A percentile compares a stretch with the other conserved stretches of the same genome.
Evolutionary conservation across 129 eudicot genomes (phyloP).

Genomic region (Escallonia herrerae): DNA sequence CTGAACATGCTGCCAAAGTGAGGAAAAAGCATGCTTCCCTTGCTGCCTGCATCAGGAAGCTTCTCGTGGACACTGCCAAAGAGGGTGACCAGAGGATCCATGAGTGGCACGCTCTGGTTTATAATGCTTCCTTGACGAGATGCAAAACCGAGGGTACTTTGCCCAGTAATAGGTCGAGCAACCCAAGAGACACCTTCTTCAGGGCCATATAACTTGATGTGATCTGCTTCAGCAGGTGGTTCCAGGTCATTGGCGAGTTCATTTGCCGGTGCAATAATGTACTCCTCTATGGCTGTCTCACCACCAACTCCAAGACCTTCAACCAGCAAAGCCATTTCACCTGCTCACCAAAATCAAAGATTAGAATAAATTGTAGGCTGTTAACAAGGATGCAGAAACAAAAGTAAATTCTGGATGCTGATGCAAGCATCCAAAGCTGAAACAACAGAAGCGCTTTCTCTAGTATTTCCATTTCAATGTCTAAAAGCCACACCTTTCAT

Average conservation of each 20-base stretch:
- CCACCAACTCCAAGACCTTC: slow-evolving; percentile 88
- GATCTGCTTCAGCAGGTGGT: slow-evolving; percentile 41
- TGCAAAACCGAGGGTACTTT: slow-evolving; percentile 61
- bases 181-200: slow-evolving; percentile 62
- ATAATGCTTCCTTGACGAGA: slow-evolving; percentile 66
- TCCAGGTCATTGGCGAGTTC: slow-evolving; percentile 51
- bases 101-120: slow-evolving; percentile 31
- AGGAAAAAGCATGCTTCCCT: slow-evolving; percentile 71
- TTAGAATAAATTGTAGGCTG: neutral
- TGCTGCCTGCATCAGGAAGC: slow-evolving; percentile 80
- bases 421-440: neutral
- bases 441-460: too few species aligned
- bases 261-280: slow-evolving; percentile 57
- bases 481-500: too few species aligned
- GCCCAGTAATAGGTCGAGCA: slow-evolving; percentile 77
- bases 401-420: neutral
- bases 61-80: slow-evolving; percentile 87
- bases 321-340: slow-evolving; percentile 83
- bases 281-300: slow-evolving; percentile 69
- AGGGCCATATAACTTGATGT: slow-evolving; percentile 57
- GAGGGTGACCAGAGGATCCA: slow-evolving; percentile 90
- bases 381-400: neutral
- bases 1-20: slow-evolving; percentile 90
- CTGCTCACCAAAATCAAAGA: slow-evolving; percentile 26
- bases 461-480: too few species aligned